Evolutionary conservation across 1,284 basidiomycete genomes (phyloP).

Genomic region (Cystobasidiaceae sp.): DNA sequence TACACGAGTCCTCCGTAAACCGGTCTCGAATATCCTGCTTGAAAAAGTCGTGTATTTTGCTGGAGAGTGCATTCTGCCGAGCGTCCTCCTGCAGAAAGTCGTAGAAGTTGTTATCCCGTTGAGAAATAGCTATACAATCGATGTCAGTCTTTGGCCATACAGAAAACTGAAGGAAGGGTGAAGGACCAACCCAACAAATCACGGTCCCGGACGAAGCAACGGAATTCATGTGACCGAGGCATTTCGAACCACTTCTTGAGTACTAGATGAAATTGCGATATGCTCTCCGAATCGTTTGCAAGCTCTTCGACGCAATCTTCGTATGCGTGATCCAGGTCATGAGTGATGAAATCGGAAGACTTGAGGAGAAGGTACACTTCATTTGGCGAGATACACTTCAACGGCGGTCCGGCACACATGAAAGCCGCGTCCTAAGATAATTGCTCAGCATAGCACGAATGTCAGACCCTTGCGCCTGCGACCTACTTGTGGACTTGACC

Average conservation of each 20-base stretch:
- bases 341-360: slow-evolving; percentile 80
- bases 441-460: background rate
- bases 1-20: slow-evolving; percentile 67
- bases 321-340: slow-evolving; percentile 61
- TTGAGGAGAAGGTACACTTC: slow-evolving; percentile 92
- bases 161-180: too few species aligned
- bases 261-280: slow-evolving; percentile 69
- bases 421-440: slow-evolving; percentile 88
- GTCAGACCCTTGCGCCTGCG: background rate
- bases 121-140: slow-evolving; percentile 62
- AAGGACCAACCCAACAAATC: slow-evolving; percentile 60
- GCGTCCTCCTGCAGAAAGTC: slow-evolving; percentile 67
- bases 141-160: background rate
- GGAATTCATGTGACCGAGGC: slow-evolving; percentile 72
- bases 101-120: slow-evolving; percentile 87
- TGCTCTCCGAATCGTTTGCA: slow-evolving; percentile 46
- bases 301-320: slow-evolving; percentile 42
- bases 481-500: slow-evolving; percentile 76
- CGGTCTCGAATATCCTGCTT: slow-evolving; percentile 57
- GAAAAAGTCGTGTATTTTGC: slow-evolving; percentile 62
- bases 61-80: slow-evolving; percentile 56
- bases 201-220: slow-evolving; percentile 75
- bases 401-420: slow-evolving; percentile 78
- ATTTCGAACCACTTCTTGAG: slow-evolving; percentile 86
- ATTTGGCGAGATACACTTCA: slow-evolving; percentile 78